Percentiles rank a stretch among this genome's conserved stretches.
Evolutionary conservation across 768 basidiomycete genomes (phyloP).

Genomic region (Boletus rex-veris): DNA sequence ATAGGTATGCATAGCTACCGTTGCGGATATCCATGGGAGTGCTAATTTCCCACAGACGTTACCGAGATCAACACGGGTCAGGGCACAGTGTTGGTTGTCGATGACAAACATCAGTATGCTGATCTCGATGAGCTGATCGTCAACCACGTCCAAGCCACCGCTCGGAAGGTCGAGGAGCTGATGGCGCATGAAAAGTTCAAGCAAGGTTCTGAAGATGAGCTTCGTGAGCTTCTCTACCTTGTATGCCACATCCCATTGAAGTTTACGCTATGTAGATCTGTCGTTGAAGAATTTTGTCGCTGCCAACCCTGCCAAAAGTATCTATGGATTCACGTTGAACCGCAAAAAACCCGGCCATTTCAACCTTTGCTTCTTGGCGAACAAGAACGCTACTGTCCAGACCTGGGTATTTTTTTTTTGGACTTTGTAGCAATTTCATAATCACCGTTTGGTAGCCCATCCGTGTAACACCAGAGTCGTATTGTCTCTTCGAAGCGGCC

Average conservation of each 20-base stretch:
- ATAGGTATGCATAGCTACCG: slow-evolving; percentile 58
- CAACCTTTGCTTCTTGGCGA: slow-evolving; percentile 88
- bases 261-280: slow-evolving; percentile 50
- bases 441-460: slow-evolving; percentile 55
- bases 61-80: slow-evolving; percentile 77
- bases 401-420: slow-evolving; percentile 63
- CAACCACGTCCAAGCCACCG: slow-evolving; percentile 93
- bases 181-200: slow-evolving; percentile 97
- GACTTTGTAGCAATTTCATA: neutral
- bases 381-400: slow-evolving; percentile 84
- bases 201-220: slow-evolving; percentile 78
- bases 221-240: slow-evolving; percentile 59
- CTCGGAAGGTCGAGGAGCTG: slow-evolving; percentile 88
- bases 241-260: neutral
- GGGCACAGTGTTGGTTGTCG: slow-evolving; percentile 66
- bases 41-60: slow-evolving; percentile 53
- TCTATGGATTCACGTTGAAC: slow-evolving; percentile 94
- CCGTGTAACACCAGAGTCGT: slow-evolving; percentile 83
- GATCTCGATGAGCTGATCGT: slow-evolving; percentile 97
- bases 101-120: slow-evolving; percentile 75
- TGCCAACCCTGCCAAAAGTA: slow-evolving; percentile 90
- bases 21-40: neutral
- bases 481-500: slow-evolving; percentile 85
- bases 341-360: slow-evolving; percentile 90
- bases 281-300: slow-evolving; percentile 87